Percentiles rank a stretch among this genome's conserved stretches.
Conservation (phyloP, 148 eudicot species). For the Beta vulgaris region DNA sequence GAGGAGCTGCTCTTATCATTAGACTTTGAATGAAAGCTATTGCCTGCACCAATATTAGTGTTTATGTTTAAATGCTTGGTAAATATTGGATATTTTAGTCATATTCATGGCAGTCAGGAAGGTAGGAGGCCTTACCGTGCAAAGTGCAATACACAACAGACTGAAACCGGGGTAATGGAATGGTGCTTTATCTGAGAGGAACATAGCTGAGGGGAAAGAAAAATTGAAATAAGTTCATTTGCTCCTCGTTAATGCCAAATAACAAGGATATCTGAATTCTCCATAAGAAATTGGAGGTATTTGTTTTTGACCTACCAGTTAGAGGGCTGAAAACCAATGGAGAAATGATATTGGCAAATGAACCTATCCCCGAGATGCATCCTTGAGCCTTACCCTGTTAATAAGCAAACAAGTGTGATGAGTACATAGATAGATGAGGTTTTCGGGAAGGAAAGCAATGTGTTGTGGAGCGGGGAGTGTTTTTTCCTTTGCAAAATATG, state of each 20-base stretch:
- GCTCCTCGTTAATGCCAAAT: not conserved
- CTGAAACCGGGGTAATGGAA: conserved; percentile 77
- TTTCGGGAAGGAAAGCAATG: not conserved
- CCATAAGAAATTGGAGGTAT: no score
- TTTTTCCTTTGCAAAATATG: not conserved
- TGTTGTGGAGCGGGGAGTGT: not conserved
- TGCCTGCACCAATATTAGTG: conserved; percentile 39
- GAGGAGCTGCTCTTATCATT: conserved; percentile 38
- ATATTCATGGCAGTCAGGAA: conserved; percentile 1
- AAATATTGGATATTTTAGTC: not conserved
- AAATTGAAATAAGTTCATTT: conserved; percentile 3
- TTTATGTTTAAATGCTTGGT: not conserved
- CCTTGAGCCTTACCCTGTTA: conserved; percentile 74
- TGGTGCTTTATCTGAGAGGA: conserved; percentile 59
- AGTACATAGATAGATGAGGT: not conserved
- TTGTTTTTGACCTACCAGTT: conserved; percentile 43
- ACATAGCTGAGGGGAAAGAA: conserved; percentile 42
- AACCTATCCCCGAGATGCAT: conserved; percentile 65
- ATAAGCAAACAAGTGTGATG: not conserved
- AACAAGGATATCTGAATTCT: no score
- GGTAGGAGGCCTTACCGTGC: conserved; percentile 40
- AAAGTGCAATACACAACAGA: conserved; percentile 51
- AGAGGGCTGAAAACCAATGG: conserved; percentile 74
- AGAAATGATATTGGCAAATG: conserved; percentile 59
- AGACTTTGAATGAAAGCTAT: conserved; percentile 58